Percentiles rank a stretch among this genome's conserved stretches.
Evolutionary conservation across 768 basidiomycete genomes (phyloP).

Genomic region (Hericium alpestre): DNA sequence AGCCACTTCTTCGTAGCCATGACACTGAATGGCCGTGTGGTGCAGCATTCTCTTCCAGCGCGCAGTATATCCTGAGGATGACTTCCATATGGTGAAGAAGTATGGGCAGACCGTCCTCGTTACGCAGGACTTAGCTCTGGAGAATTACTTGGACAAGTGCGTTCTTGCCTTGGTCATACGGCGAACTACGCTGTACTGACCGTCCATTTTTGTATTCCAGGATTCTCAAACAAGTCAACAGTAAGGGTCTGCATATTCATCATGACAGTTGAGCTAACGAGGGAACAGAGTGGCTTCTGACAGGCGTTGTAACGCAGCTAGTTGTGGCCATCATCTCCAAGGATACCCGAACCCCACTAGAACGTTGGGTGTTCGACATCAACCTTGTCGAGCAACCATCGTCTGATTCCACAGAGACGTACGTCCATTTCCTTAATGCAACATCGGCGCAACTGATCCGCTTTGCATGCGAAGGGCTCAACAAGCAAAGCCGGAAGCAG

Average conservation of each 20-base stretch:
- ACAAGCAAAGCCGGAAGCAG: constrained; percentile 60
- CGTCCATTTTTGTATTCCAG: constrained; percentile 27
- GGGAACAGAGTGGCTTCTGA: constrained; percentile 79
- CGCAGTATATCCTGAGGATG: constrained; percentile 93
- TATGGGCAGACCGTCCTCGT: constrained; percentile 94
- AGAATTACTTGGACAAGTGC: constrained; percentile 84
- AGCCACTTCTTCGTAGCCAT: background rate
- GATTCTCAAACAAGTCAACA: constrained; percentile 85
- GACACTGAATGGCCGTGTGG: background rate
- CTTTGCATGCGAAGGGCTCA: no score
- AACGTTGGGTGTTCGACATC: constrained; percentile 98
- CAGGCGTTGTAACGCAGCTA: constrained; percentile 84
- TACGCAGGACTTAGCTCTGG: constrained; percentile 85
- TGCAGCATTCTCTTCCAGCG: constrained; percentile 89
- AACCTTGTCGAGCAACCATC: constrained; percentile 62
- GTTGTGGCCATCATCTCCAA: constrained; percentile 95
- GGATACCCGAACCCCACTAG: constrained; percentile 82
- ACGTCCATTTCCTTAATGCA: constrained; percentile 5
- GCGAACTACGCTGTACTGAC: background rate
- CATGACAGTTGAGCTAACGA: constrained; percentile 2
- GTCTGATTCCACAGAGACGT: constrained; percentile 38
- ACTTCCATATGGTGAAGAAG: constrained; percentile 99
- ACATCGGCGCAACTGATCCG: no score
- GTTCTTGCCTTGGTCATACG: constrained; percentile 1
- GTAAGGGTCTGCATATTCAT: constrained; percentile 34